Evolutionary conservation across 2,329 filamentous ascomycete species (phyloP).

Genomic region (Periconia sp.): DNA sequence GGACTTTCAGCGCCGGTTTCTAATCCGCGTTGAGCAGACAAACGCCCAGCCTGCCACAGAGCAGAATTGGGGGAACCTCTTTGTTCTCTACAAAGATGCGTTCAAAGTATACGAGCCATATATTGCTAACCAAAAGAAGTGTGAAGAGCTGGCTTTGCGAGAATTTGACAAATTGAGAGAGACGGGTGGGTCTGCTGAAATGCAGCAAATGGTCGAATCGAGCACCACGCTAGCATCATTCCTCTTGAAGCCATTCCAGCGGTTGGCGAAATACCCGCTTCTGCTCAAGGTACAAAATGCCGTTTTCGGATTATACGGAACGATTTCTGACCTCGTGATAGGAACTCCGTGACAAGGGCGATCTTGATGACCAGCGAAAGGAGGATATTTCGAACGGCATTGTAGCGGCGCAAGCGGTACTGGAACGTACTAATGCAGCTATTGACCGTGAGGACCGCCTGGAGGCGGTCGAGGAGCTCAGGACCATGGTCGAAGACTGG

Average conservation of each 20-base stretch:
- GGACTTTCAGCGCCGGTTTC: conserved; percentile 92
- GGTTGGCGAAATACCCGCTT: conserved; percentile 91
- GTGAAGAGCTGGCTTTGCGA: conserved; percentile 80
- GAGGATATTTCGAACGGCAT: conserved; percentile 78
- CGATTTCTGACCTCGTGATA: conserved; percentile 48
- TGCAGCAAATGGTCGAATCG: conserved; percentile 79
- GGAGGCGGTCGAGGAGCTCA: conserved; percentile 83
- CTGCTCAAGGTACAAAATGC: conserved; percentile 86
- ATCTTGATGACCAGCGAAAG: conserved; percentile 71
- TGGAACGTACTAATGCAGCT: conserved; percentile 86
- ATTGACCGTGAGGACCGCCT: conserved; percentile 86
- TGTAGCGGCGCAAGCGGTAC: conserved; percentile 78
- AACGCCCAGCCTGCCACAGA: conserved; percentile 77
- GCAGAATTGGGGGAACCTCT: conserved; percentile 96
- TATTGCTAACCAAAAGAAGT: conserved; percentile 94
- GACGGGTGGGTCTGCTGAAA: conserved; percentile 68
- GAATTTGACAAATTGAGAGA: conserved; percentile 86
- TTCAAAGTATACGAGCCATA: conserved; percentile 97
- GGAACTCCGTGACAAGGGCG: conserved; percentile 87
- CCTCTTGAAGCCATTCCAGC: conserved; percentile 93
- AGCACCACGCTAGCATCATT: conserved; percentile 91
- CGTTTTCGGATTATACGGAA: too few relatives aligned
- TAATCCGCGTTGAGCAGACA: conserved; percentile 95
- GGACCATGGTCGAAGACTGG: conserved; percentile 90
- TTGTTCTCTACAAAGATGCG: conserved; percentile 80